Base-by-base conservation (phyloP, 495 filamentous ascomycete genomes). In the Jackrogersella minutella region DNA sequence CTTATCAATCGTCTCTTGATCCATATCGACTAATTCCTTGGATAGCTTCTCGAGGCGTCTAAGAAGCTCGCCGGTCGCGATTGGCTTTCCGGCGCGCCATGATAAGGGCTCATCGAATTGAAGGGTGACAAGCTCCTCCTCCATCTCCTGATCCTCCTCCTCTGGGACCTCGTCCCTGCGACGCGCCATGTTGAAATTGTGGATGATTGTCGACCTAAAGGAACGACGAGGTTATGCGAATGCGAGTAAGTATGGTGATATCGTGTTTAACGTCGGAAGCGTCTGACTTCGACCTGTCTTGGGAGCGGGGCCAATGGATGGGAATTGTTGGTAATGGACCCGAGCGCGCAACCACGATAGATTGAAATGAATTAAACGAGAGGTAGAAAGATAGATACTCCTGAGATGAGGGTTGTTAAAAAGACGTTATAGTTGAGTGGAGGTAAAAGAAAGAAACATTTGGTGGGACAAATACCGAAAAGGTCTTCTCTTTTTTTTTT, bases 81-180 rank as follows among this genome's bases (percentile, higher is more conserved):
- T 97, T 54, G 91, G 85, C 73, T 91, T 95, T 53, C 94, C 96
- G 46, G 93, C 91, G 70, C 91, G 90, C 92, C 96, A 97, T 78
- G 93, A 89, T 36, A 99, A 78, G 14, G 92, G 84, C 71, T 97
- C 90, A 69, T 94, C 87, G 85, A 98, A 97, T 65, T 85, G 74
- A 19, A 93, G 82, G 10, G 54, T 62, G 24, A 76, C 74, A 19
- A 73, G 70, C 46, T 75, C 73, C 33, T 71, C 65, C 31, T 76
- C 73, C 72, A 72, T 71, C 46, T 74, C 70, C 47, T 76, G 69
- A 28, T 74, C 72, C 19, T 73, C 74, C 22, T 73, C 72, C 65
- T 69, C 69, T 37, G 68, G 74, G 54, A 70, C 71, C 68, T 77
- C 70, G 43, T 74, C 68, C 66, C 71, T 67, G 28, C 57, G 70